Evolutionary conservation across 1,139 yeast species (phyloP), one percentile per base, ranked within the genome.

Genomic region (Hanseniaspora uvarum): DNA sequence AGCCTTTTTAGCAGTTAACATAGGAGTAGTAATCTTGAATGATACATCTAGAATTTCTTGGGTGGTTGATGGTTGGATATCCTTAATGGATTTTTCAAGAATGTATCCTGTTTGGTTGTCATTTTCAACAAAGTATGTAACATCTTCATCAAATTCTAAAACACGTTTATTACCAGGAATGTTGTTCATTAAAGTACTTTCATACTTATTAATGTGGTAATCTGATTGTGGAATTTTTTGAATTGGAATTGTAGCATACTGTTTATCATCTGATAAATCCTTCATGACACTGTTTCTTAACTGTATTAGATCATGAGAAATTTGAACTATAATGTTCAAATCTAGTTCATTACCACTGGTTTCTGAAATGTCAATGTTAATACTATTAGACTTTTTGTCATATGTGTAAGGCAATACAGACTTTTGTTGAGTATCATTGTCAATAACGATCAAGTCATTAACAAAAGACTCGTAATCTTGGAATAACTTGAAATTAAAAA

Each of bases 201-300:
- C 58, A 12, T 79, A 81, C 47, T 71, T 68, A 30, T 63, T 62
- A 31, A 95, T 83, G 5, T 64, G 63, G 68, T 92, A 92, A 2
- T 85, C 77, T 40, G 86, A 76, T 58, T 74, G 71, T 26, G 85
- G 80, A 60, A 75, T 73, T 65, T 80, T 80, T 62, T 77, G 71
- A 45, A 83, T 75, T 52, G 72, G 70, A 59, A 80, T 69, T 52
- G 79, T 69, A 57, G 92, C 65, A 31, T 72, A 70, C 70, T 92
- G 97, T 33, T 69, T 67, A 41, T 78, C 85, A n/a, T 69, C 71
- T 71, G 89, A 75, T 19, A 70, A 72, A 48, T 83, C 78, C 57
- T 73, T 70, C 52, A 73, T 44, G 14, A 50, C 74, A 3, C 97
- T 97, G 55, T 78, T 68, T 45, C 96, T 86, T 48, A 61, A 59